Conservation (phyloP, 208 protist species). For the Trichomonas vaginalis region DNA sequence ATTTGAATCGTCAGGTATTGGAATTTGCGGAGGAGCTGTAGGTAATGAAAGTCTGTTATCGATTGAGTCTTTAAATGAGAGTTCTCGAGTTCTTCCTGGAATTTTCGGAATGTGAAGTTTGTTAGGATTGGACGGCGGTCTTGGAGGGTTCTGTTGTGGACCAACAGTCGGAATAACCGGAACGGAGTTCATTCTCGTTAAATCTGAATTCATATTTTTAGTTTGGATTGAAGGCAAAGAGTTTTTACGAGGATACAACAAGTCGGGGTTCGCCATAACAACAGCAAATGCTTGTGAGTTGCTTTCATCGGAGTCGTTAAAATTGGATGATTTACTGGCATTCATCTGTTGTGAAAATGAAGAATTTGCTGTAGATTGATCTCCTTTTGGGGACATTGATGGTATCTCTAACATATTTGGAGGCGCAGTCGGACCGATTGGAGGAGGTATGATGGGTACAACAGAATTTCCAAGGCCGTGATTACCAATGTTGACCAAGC, state of each 20-base stretch:
- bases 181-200: neutral
- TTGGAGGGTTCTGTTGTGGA: neutral
- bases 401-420: neutral
- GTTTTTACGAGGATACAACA: neutral
- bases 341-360: neutral
- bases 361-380: neutral
- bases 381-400: neutral
- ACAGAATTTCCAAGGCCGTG: neutral
- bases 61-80: neutral
- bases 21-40: neutral
- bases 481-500: neutral
- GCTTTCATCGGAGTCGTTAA: neutral
- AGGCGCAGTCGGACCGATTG: no score
- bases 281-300: neutral
- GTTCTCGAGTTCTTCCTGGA: neutral
- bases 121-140: no score
- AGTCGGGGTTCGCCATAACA: neutral
- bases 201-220: neutral
- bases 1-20: neutral
- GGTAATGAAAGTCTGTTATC: neutral
- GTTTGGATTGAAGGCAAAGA: neutral
- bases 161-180: neutral
- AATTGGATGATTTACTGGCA: neutral
- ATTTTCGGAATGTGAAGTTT: neutral
- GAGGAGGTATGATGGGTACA: neutral